Evolutionary conservation across 2,329 filamentous ascomycete species (phyloP).

Genomic region (Chrysosporium keratinophilum): DNA sequence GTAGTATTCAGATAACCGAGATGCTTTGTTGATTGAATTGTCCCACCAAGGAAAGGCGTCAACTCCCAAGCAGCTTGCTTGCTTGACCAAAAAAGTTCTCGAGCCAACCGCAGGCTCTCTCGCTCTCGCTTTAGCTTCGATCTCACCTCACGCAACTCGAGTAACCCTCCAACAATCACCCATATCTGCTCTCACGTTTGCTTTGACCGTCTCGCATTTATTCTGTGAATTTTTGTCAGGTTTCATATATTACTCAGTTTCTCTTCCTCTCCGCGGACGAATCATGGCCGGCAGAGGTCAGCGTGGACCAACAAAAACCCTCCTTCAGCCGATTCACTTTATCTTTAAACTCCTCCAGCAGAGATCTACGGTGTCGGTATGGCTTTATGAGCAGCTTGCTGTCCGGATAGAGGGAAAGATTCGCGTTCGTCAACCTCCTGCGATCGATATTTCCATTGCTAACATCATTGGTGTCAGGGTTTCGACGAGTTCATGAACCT

Average conservation of each 20-base stretch:
- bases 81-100: slow-evolving; percentile 7
- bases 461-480: slow-evolving; percentile 46
- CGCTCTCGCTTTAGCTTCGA: background rate
- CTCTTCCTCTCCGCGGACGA: background rate
- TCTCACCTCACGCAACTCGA: background rate
- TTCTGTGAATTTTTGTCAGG: background rate
- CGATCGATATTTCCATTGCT: slow-evolving; percentile 2
- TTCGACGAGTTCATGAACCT: slow-evolving; percentile 99
- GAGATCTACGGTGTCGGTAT: slow-evolving; percentile 79
- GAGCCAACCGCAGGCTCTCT: background rate
- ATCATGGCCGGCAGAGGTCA: slow-evolving; percentile 47
- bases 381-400: slow-evolving; percentile 91
- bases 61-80: background rate
- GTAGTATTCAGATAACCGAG: background rate
- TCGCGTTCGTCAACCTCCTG: slow-evolving; percentile 50
- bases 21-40: slow-evolving; percentile 5
- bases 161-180: background rate
- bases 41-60: background rate
- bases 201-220: background rate
- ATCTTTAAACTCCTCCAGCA: slow-evolving; percentile 86
- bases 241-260: background rate
- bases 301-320: slow-evolving; percentile 53
- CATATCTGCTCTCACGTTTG: background rate
- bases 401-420: slow-evolving; percentile 96
- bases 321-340: slow-evolving; percentile 72